Base-by-base conservation (phyloP, 2,329 filamentous ascomycete species). In the Clathrospora elynae region DNA sequence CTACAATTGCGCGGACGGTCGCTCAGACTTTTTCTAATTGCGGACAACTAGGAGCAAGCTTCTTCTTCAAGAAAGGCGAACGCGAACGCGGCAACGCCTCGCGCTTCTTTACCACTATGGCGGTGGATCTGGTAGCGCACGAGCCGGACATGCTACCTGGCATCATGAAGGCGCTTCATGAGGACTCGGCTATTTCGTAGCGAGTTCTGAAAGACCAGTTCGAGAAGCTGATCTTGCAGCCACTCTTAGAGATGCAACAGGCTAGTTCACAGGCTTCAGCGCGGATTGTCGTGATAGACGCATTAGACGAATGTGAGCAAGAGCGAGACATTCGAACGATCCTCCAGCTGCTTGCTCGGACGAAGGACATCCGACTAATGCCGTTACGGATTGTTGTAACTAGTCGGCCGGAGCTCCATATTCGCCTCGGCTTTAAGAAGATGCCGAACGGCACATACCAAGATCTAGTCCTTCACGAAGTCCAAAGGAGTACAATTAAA, bases 221-320 rank as follows among this genome's bases (percentile, higher is more conserved):
- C 17, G 33, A 42, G 13, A 29, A 38, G 20, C 22, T 48, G 10
- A 43, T 52, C 12, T 8, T 48, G 13, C 32, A 45, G 14, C 44
- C 43, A n/a, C 33, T 48, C 9, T 44, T 32, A 12, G 19, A 16
- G 6, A 26, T 22, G 14, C 4, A 24, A 10, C 19, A 42, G 14
- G 9, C 23, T 13, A 12, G 5, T 2, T 16, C 5, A 11, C 29
- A 25, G 8, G 25, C 18, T 18, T 19, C 28, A n/a, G n/a, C n/a
- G n/a, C n/a, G n/a, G n/a, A 13, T 45, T 13, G 12, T 44, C 17
- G 47, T 51, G 2, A 43, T 57, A n/a, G 49, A 69, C 41, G 65
- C 66, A 2, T 51, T 69, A 2, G 63, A 68, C 31, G 63, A 69
- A 37, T 69, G 64, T 37, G 59, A 65, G 3, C 8, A 30, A 20